phyloP scores from a whole-genome alignment of 352 stramenopile species.

The Phytophthora sp. region DNA sequence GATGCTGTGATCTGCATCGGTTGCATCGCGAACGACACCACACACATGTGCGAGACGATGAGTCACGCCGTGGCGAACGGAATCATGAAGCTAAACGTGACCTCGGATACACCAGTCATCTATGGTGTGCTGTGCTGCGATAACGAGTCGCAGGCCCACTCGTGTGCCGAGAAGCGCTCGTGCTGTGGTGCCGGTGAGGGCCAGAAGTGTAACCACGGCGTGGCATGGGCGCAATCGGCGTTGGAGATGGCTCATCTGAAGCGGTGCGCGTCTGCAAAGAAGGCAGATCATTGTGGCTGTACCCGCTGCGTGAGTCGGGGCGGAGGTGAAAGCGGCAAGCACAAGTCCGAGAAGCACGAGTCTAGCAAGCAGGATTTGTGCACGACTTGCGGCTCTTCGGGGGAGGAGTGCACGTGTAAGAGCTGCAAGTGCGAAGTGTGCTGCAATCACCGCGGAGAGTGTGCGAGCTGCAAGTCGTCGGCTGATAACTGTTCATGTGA shows the following conservation, averaged over 20 bases:
- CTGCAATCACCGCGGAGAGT: slow-evolving; percentile 29
- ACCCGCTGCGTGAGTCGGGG: slow-evolving; percentile 36
- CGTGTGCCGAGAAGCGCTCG: slow-evolving; percentile 56
- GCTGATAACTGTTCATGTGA: slow-evolving; percentile 31
- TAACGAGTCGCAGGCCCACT: slow-evolving; percentile 92
- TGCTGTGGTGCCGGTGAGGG: slow-evolving; percentile 32
- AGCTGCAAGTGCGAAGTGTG: slow-evolving; percentile 45
- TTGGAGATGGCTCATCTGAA: slow-evolving; percentile 92
- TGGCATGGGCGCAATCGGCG: slow-evolving; percentile 69
- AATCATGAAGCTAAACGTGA: slow-evolving; percentile 96
- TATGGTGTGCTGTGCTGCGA: slow-evolving; percentile 94
- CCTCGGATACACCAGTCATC: slow-evolving; percentile 85
- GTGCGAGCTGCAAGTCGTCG: slow-evolving; percentile 33
- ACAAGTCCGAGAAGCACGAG: slow-evolving; percentile 21
- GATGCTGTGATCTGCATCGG: slow-evolving; percentile 97
- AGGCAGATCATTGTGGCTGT: slow-evolving; percentile 44
- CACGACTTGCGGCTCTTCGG: slow-evolving; percentile 28
- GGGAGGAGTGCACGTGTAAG: slow-evolving; percentile 40
- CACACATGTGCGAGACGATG: slow-evolving; percentile 99
- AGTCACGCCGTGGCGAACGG: slow-evolving; percentile 92
- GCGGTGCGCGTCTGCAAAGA: slow-evolving; percentile 39
- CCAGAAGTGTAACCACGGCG: slow-evolving; percentile 56
- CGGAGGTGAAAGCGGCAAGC: slow-evolving; percentile 19
- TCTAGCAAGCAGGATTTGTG: slow-evolving; percentile 24
- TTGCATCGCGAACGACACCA: slow-evolving; percentile 95